These are phyloP conservation scores for Tagetes erecta DNA, from an alignment of 129 eudicot genomes.

Conservation along the genomic window DNA sequence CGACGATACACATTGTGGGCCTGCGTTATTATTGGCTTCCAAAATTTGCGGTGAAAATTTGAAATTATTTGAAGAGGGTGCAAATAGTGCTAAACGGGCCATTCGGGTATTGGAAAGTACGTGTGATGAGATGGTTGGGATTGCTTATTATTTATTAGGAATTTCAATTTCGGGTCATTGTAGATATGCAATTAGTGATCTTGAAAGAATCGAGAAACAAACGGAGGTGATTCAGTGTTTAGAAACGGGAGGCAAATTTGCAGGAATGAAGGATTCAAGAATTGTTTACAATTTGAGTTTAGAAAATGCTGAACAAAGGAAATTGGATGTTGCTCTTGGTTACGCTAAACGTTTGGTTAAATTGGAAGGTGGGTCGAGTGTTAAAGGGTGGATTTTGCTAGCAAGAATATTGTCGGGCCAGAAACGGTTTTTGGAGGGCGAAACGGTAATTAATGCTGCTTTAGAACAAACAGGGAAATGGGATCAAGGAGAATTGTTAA, in stretches of 20 bases:
- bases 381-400: slow-evolving; percentile 66
- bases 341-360: slow-evolving; percentile 55
- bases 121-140: slow-evolving; percentile 57
- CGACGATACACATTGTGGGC: slow-evolving; percentile 45
- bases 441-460: slow-evolving; percentile 70
- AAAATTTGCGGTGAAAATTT: slow-evolving; percentile 55
- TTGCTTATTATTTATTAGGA: slow-evolving; percentile 61
- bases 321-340: slow-evolving; percentile 65
- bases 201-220: slow-evolving; percentile 57
- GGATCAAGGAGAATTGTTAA: slow-evolving; percentile 79
- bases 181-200: slow-evolving; percentile 44
- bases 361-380: slow-evolving; percentile 72
- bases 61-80: slow-evolving; percentile 58
- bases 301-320: slow-evolving; percentile 86
- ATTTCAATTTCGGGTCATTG: slow-evolving; percentile 55
- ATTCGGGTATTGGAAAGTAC: slow-evolving; percentile 44
- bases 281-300: slow-evolving; percentile 61
- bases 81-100: slow-evolving; percentile 52
- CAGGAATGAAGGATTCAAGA: slow-evolving; percentile 53
- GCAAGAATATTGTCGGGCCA: slow-evolving; percentile 79
- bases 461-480: slow-evolving; percentile 83
- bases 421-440: slow-evolving; percentile 67
- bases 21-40: slow-evolving; percentile 64
- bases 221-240: slow-evolving; percentile 62
- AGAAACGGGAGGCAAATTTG: slow-evolving; percentile 58